Conservation (phyloP, 306 rosid species). For the Citrullus amarus region DNA sequence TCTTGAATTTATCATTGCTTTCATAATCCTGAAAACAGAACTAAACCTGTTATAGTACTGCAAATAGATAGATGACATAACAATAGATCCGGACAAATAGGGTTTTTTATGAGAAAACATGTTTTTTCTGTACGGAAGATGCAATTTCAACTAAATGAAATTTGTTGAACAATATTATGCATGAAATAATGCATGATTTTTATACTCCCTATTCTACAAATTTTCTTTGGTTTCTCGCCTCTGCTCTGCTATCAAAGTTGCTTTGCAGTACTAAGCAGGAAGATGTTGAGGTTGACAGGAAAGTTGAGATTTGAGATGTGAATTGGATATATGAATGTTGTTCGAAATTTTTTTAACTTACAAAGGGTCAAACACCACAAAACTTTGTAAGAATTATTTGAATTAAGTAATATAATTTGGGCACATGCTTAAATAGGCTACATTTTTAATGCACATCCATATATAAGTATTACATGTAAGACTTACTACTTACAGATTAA, state of each 20-base stretch:
- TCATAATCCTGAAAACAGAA: constrained; percentile 59
- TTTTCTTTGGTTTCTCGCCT: background rate
- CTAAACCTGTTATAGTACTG: constrained; percentile 10
- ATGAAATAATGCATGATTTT: no score
- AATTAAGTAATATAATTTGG: background rate
- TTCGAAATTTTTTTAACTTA: no score
- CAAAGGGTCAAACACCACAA: background rate
- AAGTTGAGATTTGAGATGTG: background rate
- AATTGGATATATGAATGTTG: background rate
- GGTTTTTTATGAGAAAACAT: background rate
- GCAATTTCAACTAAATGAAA: no score
- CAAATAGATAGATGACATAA: background rate
- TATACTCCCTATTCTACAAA: background rate
- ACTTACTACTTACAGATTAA: background rate
- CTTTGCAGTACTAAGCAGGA: background rate
- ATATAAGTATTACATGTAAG: no score
- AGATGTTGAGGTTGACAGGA: background rate
- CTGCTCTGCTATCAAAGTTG: background rate
- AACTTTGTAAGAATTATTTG: background rate
- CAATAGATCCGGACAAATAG: background rate
- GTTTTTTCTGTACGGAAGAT: background rate
- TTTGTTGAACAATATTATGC: no score
- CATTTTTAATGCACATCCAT: background rate
- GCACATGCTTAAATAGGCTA: background rate
- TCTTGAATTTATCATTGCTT: constrained; percentile 60